Evolutionary conservation across 805 yeast species (phyloP), one percentile per base, ranked within the genome.

Genomic region (Kazachstania taianensis): DNA sequence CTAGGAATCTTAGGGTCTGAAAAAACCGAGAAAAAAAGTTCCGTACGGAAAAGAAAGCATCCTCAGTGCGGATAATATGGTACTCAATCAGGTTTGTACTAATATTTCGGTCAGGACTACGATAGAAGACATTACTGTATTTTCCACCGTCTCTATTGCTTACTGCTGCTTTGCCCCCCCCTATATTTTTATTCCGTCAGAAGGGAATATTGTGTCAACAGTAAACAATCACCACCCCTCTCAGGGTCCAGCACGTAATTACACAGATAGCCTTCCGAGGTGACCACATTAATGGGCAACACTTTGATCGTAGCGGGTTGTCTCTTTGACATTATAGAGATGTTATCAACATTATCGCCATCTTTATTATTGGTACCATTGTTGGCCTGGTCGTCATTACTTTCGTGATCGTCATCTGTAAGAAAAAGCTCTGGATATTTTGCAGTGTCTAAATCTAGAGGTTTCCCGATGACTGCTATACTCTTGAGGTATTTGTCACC

Each of bases 151-250:
- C n/a, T n/a, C n/a, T n/a, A n/a, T n/a, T n/a, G n/a, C n/a, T n/a
- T n/a, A n/a, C n/a, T n/a, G n/a, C n/a, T n/a, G n/a, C n/a, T n/a
- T n/a, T n/a, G n/a, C n/a, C n/a, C n/a, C n/a, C n/a, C n/a, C n/a
- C 25, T 10, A 26, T 8, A 10, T 5, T 5, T 5, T 37, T 41
- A 48, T 18, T 43, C 44, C 29, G 39, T 33, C 23, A 48, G 28
- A 6, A 81, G 61, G 5, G 79, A 69, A 50, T 76, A 79, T 50
- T 84, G 94, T 41, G 78, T 74, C 37, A 82, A 62, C 41, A 85
- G 62, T 27, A 80, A 73, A 59, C 97, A 89, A 52, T 87, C 96
- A 2, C 98, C 98, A 1, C 97, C 97, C 36, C 87, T 62, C 41
- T 79, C 94, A 0, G 92, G 78, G 42, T 85, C 92, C 31, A 89